Conservation (phyloP, 805 yeast species). For the Teunomyces aglyptinius region DNA sequence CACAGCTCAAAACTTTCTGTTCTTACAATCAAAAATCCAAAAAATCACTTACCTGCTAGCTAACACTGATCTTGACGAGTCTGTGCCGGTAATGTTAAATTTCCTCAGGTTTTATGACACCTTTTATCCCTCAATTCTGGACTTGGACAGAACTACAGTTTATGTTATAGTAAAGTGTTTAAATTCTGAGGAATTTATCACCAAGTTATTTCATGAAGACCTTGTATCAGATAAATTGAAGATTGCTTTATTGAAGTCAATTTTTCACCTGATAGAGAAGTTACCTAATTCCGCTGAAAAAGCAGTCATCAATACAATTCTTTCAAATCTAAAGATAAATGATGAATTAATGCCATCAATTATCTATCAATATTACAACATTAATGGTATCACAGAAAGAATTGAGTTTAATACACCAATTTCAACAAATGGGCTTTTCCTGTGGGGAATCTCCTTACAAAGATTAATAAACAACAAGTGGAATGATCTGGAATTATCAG, state of each 20-base stretch:
- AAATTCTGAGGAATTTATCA: not conserved
- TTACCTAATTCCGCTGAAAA: slow-evolving; percentile 14
- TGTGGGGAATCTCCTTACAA: slow-evolving; percentile 22
- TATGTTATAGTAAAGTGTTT: not conserved
- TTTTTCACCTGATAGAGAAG: slow-evolving; percentile 15
- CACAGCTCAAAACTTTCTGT: slow-evolving; percentile 9
- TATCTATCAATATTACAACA: slow-evolving; percentile 20
- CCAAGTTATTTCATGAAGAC: not conserved
- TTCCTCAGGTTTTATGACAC: not conserved
- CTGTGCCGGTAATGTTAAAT: not conserved
- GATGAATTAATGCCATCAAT: slow-evolving; percentile 13
- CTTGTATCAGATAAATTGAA: slow-evolving; percentile 4
- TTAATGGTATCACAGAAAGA: slow-evolving; percentile 13
- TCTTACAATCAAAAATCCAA: slow-evolving; percentile 28
- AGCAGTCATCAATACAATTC: slow-evolving; percentile 15
- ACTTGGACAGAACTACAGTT: not conserved
- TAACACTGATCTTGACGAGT: not conserved
- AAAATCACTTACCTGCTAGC: slow-evolving; percentile 20
- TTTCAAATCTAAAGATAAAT: slow-evolving; percentile 12
- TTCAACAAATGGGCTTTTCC: not conserved
- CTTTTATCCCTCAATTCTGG: not conserved
- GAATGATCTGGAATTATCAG: slow-evolving; percentile 14
- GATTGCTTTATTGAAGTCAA: slow-evolving; percentile 1
- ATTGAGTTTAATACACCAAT: not conserved
- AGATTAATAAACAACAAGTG: slow-evolving; percentile 20